A percentile compares a stretch with the other conserved stretches of the same genome.
phyloP scores from a whole-genome alignment of 768 basidiomycete genomes.

The Mycena pura region DNA sequence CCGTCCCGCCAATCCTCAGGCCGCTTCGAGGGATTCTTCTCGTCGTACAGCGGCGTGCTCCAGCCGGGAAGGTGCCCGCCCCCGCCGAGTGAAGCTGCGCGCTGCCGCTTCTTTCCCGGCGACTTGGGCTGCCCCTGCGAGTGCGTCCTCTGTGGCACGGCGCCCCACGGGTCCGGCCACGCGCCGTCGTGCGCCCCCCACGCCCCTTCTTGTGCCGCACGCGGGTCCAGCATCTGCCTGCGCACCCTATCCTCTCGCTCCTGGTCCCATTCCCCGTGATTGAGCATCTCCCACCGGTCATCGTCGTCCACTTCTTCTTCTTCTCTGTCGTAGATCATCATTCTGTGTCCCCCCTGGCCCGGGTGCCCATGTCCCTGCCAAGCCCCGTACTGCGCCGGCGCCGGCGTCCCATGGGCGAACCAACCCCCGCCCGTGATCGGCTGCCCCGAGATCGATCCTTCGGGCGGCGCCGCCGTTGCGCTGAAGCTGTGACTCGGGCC shows the following conservation, averaged over 20 bases:
- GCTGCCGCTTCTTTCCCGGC: conserved; percentile 4
- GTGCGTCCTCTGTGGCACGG: neutral
- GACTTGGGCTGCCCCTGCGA: neutral
- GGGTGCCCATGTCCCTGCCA: neutral
- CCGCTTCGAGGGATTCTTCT: conserved; percentile 18
- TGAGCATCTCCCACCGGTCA: neutral
- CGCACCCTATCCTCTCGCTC: too few species aligned
- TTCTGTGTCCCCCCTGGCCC: neutral
- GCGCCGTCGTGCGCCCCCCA: too few species aligned
- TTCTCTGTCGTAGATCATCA: neutral
- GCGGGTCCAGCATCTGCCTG: too few species aligned
- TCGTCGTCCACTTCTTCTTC: neutral
- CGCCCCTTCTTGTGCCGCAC: too few species aligned
- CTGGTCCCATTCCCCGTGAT: too few species aligned
- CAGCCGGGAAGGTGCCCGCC: conserved; percentile 4
- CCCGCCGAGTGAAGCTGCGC: neutral
- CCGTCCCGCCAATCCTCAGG: conserved; percentile 29
- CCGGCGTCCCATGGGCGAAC: neutral
- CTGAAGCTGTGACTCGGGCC: conserved; percentile 3
- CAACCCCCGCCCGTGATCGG: conserved; percentile 1
- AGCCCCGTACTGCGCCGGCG: neutral
- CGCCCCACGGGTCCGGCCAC: neutral
- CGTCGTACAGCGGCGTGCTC: conserved; percentile 14
- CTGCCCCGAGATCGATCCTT: conserved; percentile 4
- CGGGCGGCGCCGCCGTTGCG: conserved; percentile 18